Evolutionary conservation across 2,329 filamentous ascomycete genomes (phyloP).

Genomic region (Apiospora phragmitis): DNA sequence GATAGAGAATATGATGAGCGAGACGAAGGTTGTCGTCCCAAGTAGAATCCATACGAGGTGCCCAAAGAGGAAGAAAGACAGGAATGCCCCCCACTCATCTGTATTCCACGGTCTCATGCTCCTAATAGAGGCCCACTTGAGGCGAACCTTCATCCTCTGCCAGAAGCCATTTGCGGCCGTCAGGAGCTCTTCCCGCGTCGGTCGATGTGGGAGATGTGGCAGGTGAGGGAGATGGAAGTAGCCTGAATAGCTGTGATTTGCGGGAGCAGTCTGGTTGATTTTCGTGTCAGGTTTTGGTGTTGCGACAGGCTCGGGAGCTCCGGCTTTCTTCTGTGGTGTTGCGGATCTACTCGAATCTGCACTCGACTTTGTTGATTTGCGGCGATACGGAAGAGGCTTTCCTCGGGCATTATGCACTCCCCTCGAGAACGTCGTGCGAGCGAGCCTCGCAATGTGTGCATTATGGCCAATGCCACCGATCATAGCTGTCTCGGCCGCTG

Average conservation of each 20-base stretch:
- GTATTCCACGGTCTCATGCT: constrained; percentile 92
- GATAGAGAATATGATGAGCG: constrained; percentile 82
- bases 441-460: constrained; percentile 35
- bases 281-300: constrained; percentile 52
- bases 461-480: constrained; percentile 27
- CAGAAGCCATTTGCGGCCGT: constrained; percentile 91
- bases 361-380: constrained; percentile 33
- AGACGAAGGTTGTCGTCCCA: constrained; percentile 96
- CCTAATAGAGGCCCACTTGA: constrained; percentile 97
- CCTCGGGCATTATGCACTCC: constrained; percentile 30
- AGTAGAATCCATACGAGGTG: constrained; percentile 96
- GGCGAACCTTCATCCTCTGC: constrained; percentile 83
- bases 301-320: constrained; percentile 25
- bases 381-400: constrained; percentile 26
- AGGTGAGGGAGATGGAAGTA: constrained; percentile 50
- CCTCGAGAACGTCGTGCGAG: constrained; percentile 39
- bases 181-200: constrained; percentile 90
- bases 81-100: constrained; percentile 94
- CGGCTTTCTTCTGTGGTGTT: constrained; percentile 23
- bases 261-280: constrained; percentile 40
- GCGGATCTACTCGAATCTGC: constrained; percentile 17
- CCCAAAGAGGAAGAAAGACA: constrained; percentile 90
- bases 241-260: constrained; percentile 11
- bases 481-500: constrained; percentile 38
- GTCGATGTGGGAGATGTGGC: constrained; percentile 75